A percentile compares a stretch with the other conserved stretches of the same genome.
These are phyloP conservation scores for Tylopilus felleus DNA, from an alignment of 768 basidiomycete species.

Conservation along the genomic window DNA sequence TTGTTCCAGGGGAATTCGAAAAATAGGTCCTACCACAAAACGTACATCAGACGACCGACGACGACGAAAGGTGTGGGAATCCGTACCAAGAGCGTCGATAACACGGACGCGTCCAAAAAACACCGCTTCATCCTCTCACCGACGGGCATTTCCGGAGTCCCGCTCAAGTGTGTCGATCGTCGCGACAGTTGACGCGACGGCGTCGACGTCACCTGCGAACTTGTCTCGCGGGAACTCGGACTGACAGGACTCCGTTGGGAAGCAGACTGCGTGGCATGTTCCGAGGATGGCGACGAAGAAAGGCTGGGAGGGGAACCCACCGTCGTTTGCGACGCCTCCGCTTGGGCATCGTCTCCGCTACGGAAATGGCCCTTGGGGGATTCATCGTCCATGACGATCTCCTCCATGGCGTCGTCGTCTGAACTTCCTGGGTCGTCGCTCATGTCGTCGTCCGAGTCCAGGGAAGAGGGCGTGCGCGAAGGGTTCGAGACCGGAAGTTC, in stretches of 20 bases:
- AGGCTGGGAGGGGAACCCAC: constrained; percentile 29
- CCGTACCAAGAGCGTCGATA: constrained; percentile 75
- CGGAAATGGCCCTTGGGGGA: constrained; percentile 34
- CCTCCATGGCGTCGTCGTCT: constrained; percentile 80
- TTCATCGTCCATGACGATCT: constrained; percentile 74
- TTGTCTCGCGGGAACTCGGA: constrained; percentile 29
- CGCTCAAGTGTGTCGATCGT: constrained; percentile 37
- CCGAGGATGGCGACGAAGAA: constrained; percentile 30
- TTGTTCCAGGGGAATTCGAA: constrained; percentile 98
- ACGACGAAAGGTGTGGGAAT: not conserved
- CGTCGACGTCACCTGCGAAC: constrained; percentile 36
- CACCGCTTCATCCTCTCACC: constrained; percentile 80
- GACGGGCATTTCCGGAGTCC: constrained; percentile 44
- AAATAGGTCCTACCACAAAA: constrained; percentile 70
- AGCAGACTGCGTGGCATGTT: constrained; percentile 26
- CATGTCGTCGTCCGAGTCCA: constrained; percentile 79
- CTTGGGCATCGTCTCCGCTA: constrained; percentile 28
- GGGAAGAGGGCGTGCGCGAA: constrained; percentile 46
- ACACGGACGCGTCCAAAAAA: constrained; percentile 70
- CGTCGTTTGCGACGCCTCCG: constrained; percentile 32
- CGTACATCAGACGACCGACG: not conserved
- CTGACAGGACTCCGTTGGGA: constrained; percentile 25
- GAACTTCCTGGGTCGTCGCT: constrained; percentile 69
- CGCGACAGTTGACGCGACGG: constrained; percentile 57
- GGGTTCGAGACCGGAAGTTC: constrained; percentile 65